A percentile compares a stretch with the other conserved stretches of the same genome.
Conservation (phyloP, 164 flowering plant genomes). For the Piper betle region DNA sequence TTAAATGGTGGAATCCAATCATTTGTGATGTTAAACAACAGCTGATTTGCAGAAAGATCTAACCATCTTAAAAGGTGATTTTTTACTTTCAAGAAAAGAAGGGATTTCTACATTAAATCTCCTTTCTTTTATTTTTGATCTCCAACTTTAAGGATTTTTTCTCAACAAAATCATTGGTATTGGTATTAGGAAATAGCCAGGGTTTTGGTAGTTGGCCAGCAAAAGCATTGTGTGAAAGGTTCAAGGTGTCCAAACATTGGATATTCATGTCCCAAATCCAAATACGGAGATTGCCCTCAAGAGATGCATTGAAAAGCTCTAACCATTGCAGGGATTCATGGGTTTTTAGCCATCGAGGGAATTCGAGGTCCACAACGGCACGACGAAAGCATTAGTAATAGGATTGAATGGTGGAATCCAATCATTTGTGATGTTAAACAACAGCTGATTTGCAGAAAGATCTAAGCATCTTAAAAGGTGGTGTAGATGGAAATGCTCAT, state of each 20-base stretch:
- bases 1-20: slow-evolving; percentile 22
- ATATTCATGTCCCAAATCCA: slow-evolving; percentile 13
- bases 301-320: slow-evolving; percentile 6
- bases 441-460: background rate
- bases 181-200: background rate
- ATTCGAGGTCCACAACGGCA: slow-evolving; percentile 8
- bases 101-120: no score
- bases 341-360: slow-evolving; percentile 20
- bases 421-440: slow-evolving; percentile 3
- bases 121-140: no score
- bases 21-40: slow-evolving; percentile 5
- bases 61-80: background rate
- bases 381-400: background rate
- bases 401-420: slow-evolving; percentile 25
- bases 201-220: slow-evolving; percentile 9
- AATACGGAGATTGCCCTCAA: slow-evolving; percentile 11
- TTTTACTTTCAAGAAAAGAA: no score
- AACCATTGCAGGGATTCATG: slow-evolving; percentile 7
- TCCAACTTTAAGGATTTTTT: no score
- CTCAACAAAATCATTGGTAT: slow-evolving; percentile 3
- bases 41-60: background rate
- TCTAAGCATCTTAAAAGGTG: background rate
- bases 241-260: background rate
- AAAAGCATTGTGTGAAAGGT: slow-evolving; percentile 14
- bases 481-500: background rate